phyloP scores from a whole-genome alignment of 2,329 filamentous ascomycete species.

The Echinosphaeria canescens region DNA sequence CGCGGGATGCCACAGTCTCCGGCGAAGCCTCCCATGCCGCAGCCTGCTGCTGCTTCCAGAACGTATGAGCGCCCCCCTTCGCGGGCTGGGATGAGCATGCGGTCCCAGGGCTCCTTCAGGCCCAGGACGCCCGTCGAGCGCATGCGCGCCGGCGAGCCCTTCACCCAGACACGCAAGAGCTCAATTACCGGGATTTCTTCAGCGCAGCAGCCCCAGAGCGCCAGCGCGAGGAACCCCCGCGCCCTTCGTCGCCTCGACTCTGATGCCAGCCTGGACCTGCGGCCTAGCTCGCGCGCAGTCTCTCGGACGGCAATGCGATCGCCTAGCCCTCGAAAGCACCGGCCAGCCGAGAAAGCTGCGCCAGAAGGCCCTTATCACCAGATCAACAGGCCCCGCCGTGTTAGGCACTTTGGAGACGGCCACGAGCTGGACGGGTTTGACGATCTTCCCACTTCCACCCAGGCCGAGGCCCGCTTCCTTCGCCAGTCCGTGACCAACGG shows the following conservation, averaged over 20 bases:
- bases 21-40: slow-evolving; percentile 27
- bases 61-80: slow-evolving; percentile 34
- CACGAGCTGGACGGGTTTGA: slow-evolving; percentile 87
- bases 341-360: slow-evolving; percentile 14
- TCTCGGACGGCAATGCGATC: slow-evolving; percentile 36
- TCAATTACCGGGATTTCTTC: no score
- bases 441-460: slow-evolving; percentile 73
- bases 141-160: slow-evolving; percentile 27
- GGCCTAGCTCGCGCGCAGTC: slow-evolving; percentile 31
- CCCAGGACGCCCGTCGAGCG: slow-evolving; percentile 56
- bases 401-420: slow-evolving; percentile 71
- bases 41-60: slow-evolving; percentile 17
- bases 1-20: slow-evolving; percentile 25
- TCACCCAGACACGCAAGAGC: slow-evolving; percentile 44
- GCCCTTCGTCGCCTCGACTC: slow-evolving; percentile 66
- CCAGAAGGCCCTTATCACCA: slow-evolving; percentile 35
- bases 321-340: slow-evolving; percentile 32
- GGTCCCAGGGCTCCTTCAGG: slow-evolving; percentile 29
- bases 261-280: slow-evolving; percentile 39
- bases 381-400: slow-evolving; percentile 48
- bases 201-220: slow-evolving; percentile 45
- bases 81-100: slow-evolving; percentile 23
- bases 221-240: slow-evolving; percentile 47
- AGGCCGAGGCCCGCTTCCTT: slow-evolving; percentile 61
- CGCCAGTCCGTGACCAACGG: slow-evolving; percentile 56